A percentile compares a stretch with the other conserved stretches of the same genome.
phyloP scores from a whole-genome alignment of 164 flowering plant genomes.

The Tetracentron sinense region DNA sequence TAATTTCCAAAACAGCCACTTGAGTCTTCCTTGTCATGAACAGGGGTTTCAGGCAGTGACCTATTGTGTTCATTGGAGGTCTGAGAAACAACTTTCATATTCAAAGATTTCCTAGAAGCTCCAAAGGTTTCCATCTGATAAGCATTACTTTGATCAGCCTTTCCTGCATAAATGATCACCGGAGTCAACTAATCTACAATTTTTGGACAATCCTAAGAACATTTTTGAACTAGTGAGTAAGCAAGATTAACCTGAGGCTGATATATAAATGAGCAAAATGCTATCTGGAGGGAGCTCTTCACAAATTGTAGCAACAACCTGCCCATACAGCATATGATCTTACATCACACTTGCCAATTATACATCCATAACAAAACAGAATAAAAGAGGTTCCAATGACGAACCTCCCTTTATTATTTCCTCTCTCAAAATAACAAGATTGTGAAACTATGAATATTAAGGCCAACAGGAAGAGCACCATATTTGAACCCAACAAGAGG shows the following conservation, averaged over 20 bases:
- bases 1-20: conserved; percentile 33
- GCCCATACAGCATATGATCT: conserved; percentile 18
- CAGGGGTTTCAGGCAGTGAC: conserved; percentile 26
- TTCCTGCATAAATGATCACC: conserved; percentile 42
- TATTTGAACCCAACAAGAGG: too few relatives aligned
- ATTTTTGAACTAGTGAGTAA: conserved; percentile 3
- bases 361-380: background rate
- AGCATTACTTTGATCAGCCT: conserved; percentile 32
- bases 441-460: too few relatives aligned
- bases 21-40: conserved; percentile 33
- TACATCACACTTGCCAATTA: background rate
- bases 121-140: conserved; percentile 47
- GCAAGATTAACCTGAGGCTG: conserved; percentile 70
- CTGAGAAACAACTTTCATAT: conserved; percentile 32
- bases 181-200: conserved; percentile 9
- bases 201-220: background rate
- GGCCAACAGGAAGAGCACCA: too few relatives aligned
- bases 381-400: too few relatives aligned
- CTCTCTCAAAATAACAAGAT: too few relatives aligned
- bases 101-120: conserved; percentile 43
- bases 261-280: conserved; percentile 68
- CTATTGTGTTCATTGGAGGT: conserved; percentile 26
- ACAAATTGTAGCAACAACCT: conserved; percentile 86
- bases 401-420: too few relatives aligned
- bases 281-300: conserved; percentile 88